Evolutionary conservation across 176 grass and related monocot species (phyloP).

Genomic region (Oryza nivara): DNA sequence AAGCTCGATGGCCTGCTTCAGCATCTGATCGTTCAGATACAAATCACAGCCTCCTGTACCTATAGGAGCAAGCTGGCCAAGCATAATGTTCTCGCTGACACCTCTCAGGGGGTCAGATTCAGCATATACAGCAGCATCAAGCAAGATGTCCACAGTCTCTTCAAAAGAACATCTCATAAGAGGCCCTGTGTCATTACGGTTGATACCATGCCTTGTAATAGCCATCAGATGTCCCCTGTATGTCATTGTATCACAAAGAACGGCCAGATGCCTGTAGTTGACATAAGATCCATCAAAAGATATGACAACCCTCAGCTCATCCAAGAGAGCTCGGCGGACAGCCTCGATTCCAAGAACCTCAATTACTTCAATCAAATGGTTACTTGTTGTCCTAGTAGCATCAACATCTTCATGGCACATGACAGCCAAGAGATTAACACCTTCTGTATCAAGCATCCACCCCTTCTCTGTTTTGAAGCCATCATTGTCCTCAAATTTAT

Average conservation of each 20-base stretch:
- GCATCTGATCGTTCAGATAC: conserved; percentile 93
- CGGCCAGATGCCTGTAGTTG: conserved; percentile 92
- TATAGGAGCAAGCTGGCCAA: conserved; percentile 90
- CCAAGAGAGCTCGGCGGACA: conserved; percentile 79
- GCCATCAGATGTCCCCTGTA: conserved; percentile 95
- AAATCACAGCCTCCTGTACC: conserved; percentile 73
- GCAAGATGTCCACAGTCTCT: conserved; percentile 94
- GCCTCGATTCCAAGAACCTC: conserved; percentile 98
- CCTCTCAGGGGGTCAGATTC: conserved; percentile 86
- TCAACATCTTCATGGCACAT: conserved; percentile 97
- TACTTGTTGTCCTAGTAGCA: conserved; percentile 94
- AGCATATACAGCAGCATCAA: conserved; percentile 88
- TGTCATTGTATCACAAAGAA: conserved; percentile 98
- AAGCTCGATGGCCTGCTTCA: conserved; percentile 93
- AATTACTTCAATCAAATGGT: conserved; percentile 97
- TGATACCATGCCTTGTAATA: conserved; percentile 92
- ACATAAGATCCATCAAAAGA: conserved; percentile 99
- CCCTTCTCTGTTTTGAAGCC: conserved; percentile 78
- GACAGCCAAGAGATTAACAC: conserved; percentile 93
- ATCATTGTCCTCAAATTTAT: conserved; percentile 72
- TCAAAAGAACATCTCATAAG: conserved; percentile 96
- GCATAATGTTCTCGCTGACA: conserved; percentile 96
- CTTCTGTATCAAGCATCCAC: conserved; percentile 99
- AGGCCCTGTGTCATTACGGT: conserved; percentile 89
- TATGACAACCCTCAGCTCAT: conserved; percentile 93